Base-by-base conservation (phyloP, 306 rosid genomes). In the Vigna angularis region DNA sequence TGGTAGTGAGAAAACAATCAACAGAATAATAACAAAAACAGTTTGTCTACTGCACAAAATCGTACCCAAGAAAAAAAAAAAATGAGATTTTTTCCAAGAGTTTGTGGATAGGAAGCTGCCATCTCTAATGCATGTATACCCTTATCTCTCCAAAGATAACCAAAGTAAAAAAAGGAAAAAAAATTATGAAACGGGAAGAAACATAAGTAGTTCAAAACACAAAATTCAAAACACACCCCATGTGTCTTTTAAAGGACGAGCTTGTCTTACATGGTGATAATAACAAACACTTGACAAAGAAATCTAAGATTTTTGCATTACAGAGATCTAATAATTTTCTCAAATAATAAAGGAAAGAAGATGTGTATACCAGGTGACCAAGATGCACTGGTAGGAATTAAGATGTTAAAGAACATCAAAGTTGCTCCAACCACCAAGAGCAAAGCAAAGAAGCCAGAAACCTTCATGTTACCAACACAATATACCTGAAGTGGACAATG, bases 401-500 rank as follows among this genome's bases (percentile, higher is more conserved):
- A 55, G 83, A 83, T 59, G 86, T 56, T 20, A 64, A 86, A 72
- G 81, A 80, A 56, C 59, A 68, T 14, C 26, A 81, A 72, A 79
- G 78, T 62, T 26, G 82, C 36, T 26, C 70, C 87, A 62, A 82
- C 67, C 74, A 78, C 26, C 70, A 89, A 73, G 52, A 86, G 59
- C 70, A 89, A 66, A 79, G 74, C 83, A 85, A 83, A 87, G 20
- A 83, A 68, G 22, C 82, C 83, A 77, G 92, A 87, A 86, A 73
- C 56, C 88, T 89, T 92, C 98, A 89, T 93, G 34, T 53, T 78
- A 30, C 66, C 52, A 61, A 66, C 69, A 47, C 3, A 44, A 13
- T 5, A 40, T 51, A 11, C 28, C 56, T 75, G 64, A 42, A 66
- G 40, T 30, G 16, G 53, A 81, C 65, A 66, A 56, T 30, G 32